Conservation (phyloP, 768 basidiomycete species). For the Butyriboletus loyo region DNA sequence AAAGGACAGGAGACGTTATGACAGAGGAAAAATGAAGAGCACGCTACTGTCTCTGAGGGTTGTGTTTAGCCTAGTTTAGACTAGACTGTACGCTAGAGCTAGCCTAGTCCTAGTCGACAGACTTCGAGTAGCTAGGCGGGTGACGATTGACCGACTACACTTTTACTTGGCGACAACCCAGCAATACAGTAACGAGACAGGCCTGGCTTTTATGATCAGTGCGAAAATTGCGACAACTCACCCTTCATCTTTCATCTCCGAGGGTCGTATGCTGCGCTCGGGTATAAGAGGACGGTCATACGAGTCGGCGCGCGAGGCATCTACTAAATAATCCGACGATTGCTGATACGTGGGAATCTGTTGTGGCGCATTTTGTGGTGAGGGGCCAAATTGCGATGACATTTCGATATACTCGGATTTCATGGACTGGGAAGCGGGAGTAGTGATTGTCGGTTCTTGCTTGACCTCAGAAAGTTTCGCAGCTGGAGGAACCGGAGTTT, state of each 20-base stretch:
- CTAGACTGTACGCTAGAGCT: conserved; percentile 77
- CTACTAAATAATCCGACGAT: conserved; percentile 51
- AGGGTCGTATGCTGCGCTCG: conserved; percentile 72
- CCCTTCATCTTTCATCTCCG: conserved; percentile 99
- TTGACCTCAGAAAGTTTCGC: conserved; percentile 19
- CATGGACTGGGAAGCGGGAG: conserved; percentile 7
- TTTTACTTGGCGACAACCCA: conserved; percentile 29
- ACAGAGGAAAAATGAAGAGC: conserved; percentile 53
- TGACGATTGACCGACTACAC: conserved; percentile 44
- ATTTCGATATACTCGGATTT: conserved; percentile 12
- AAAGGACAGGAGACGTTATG: conserved; percentile 63
- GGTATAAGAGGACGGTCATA: conserved; percentile 43
- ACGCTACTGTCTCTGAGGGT: conserved; percentile 70
- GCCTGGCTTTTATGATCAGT: conserved; percentile 13
- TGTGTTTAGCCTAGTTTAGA: conserved; percentile 76
- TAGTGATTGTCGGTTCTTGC: conserved; percentile 14
- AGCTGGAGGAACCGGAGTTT: conserved; percentile 18
- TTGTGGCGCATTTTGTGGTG: conserved; percentile 49
- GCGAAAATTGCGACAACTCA: conserved; percentile 48
- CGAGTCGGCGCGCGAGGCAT: conserved; percentile 33
- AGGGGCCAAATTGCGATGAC: conserved; percentile 24
- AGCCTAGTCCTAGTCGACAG: conserved; percentile 68
- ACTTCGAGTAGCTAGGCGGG: conserved; percentile 46
- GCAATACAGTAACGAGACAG: conserved; percentile 14
- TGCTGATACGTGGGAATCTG: conserved; percentile 81